Base-by-base conservation (phyloP, 306 rosid genomes). In the Cicer chorassanicum region DNA sequence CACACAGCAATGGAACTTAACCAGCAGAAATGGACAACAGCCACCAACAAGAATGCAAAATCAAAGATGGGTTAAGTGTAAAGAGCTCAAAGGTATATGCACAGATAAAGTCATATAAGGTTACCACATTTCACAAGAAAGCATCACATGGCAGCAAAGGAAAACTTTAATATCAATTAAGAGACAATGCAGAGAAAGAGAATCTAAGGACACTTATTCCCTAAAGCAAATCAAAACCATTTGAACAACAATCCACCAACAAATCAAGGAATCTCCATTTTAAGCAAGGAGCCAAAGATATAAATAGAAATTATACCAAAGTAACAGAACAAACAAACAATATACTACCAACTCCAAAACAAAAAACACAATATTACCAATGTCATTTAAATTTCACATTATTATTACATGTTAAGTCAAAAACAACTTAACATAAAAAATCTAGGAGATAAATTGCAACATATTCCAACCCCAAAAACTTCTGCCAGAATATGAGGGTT, bases 101-200 rank as follows among this genome's bases (percentile, higher is more conserved):
- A 75, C 19, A 72, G 16, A 66, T 65, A 74, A 79, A 74, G 82
- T 49, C 64, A 84, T 63, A 66, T 14, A 29, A 77, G 85, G 80
- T 81, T 79, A 81, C 84, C 86, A 81, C 78, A 60, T 71, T 67
- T 83, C 82, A 73, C 91, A 93, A 88, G 92, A 78, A 91, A 86
- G 93, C 88, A 91, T 89, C 97, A 83, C 85, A 83, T 87, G 87
- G 82, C 62, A 65, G 83, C 62, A 65, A 24, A 71, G 66, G 74
- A 68, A 73, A 66, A 71, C 88, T 74, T 78, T 77, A 72, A 66
- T 53, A 19, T 65, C 71, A 72, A 76, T 72, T 73, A 79, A 78
- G 65, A 72, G 81, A 82, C 70, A 60, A 59, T 57, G 12, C 67
- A 75, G 39, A 71, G 49, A 70, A 38, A 79, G 65, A 68, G 89